Conservation (phyloP, 2,329 filamentous ascomycete genomes). For the Fusarium sp. region DNA sequence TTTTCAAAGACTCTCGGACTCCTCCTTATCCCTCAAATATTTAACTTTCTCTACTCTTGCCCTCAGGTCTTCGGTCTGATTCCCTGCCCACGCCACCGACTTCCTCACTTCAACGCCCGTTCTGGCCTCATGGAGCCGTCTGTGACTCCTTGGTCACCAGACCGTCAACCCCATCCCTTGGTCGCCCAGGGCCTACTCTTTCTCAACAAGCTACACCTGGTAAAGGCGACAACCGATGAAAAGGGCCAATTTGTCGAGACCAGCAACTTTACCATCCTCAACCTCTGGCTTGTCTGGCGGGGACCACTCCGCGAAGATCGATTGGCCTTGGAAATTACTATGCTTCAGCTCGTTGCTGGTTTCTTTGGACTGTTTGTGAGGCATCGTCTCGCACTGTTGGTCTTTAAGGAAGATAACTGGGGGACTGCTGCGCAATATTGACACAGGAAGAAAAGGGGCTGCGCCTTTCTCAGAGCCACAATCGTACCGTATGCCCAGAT, state of each 20-base stretch:
- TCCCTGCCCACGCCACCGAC: slow-evolving; percentile 90
- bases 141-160: slow-evolving; percentile 76
- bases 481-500: neutral
- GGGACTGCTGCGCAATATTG: slow-evolving; percentile 49
- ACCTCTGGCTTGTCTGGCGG: slow-evolving; percentile 95
- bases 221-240: slow-evolving; percentile 73
- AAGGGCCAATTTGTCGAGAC: slow-evolving; percentile 79
- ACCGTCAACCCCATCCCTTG: slow-evolving; percentile 72
- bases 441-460: neutral
- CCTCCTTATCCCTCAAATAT: slow-evolving; percentile 90
- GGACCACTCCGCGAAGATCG: slow-evolving; percentile 89
- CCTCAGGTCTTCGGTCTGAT: slow-evolving; percentile 92
- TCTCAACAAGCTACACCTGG: slow-evolving; percentile 72
- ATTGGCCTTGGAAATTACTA: slow-evolving; percentile 80
- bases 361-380: slow-evolving; percentile 85
- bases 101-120: slow-evolving; percentile 87
- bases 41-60: slow-evolving; percentile 94
- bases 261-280: slow-evolving; percentile 91
- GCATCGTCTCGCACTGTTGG: slow-evolving; percentile 83
- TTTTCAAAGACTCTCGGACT: slow-evolving; percentile 97
- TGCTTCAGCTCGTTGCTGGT: slow-evolving; percentile 80
- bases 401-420: slow-evolving; percentile 92
- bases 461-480: neutral
- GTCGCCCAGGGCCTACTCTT: slow-evolving; percentile 73
- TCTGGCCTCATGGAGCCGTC: slow-evolving; percentile 89